Percentiles rank a stretch among this genome's conserved stretches.
These are phyloP conservation scores for Arthrobotrys megalospora DNA, from an alignment of 2,329 filamentous ascomycete genomes.

Conservation along the genomic window DNA sequence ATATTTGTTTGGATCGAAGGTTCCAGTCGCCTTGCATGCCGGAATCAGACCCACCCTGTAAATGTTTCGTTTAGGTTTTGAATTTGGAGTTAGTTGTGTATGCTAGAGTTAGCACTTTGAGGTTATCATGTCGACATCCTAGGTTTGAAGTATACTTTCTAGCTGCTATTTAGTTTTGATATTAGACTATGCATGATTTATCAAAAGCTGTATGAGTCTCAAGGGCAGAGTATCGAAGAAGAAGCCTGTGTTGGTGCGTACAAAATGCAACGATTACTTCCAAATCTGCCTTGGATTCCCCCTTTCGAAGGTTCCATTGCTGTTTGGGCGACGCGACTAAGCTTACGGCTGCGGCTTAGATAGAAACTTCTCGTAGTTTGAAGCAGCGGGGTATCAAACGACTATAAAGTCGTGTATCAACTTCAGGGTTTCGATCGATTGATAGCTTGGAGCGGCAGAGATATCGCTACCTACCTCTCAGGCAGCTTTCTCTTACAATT, in stretches of 20 bases:
- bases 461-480: not conserved
- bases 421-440: not conserved
- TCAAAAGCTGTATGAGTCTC: too few relatives aligned
- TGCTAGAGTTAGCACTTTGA: too few relatives aligned
- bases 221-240: too few relatives aligned
- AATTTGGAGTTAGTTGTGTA: too few relatives aligned
- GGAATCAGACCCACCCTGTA: too few relatives aligned
- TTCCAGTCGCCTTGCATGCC: too few relatives aligned
- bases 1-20: too few relatives aligned
- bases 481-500: not conserved
- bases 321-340: slow-evolving; percentile 12
- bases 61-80: too few relatives aligned
- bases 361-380: slow-evolving; percentile 6
- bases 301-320: slow-evolving; percentile 25
- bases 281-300: slow-evolving; percentile 26
- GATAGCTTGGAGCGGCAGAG: not conserved
- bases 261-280: slow-evolving; percentile 4
- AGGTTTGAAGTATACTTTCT: too few relatives aligned
- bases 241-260: not conserved
- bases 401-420: slow-evolving; percentile 3
- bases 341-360: slow-evolving; percentile 8
- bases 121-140: too few relatives aligned
- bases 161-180: too few relatives aligned
- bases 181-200: too few relatives aligned
- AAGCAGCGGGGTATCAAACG: not conserved